phyloP scores from a whole-genome alignment of 208 protist genomes.

The Eutreptiella sp. region DNA sequence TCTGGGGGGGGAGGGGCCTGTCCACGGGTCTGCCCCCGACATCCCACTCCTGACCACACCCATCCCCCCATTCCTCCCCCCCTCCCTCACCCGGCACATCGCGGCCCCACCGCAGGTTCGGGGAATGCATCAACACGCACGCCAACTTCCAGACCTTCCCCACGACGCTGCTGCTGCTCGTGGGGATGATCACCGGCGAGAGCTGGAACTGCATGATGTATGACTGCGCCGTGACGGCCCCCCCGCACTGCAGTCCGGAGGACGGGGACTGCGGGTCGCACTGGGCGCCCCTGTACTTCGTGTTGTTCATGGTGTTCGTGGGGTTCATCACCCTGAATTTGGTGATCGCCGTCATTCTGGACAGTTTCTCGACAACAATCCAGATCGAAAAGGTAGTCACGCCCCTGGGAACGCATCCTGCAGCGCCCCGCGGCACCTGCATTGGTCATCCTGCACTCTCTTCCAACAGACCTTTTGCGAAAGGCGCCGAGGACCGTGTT shows the following conservation, averaged over 20 bases:
- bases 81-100: no score
- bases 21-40: no score
- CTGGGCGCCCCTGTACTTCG: constrained; percentile 27
- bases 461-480: no score
- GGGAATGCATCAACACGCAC: constrained; percentile 21
- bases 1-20: no score
- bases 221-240: constrained; percentile 10
- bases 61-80: no score
- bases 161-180: constrained; percentile 22
- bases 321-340: constrained; percentile 27
- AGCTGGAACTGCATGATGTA: constrained; percentile 31
- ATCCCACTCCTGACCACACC: no score
- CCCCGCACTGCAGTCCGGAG: no score
- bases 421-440: no score
- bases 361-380: constrained; percentile 42
- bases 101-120: constrained; percentile 10
- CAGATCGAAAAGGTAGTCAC: constrained; percentile 59
- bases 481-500: no score
- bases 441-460: no score
- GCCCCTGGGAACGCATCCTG: no score
- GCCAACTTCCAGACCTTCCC: constrained; percentile 32
- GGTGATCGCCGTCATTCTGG: constrained; percentile 32
- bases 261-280: no score
- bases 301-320: constrained; percentile 24
- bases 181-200: constrained; percentile 29